These are phyloP conservation scores for Tulasnella sp. DNA, from an alignment of 768 basidiomycete genomes.

Conservation along the genomic window DNA sequence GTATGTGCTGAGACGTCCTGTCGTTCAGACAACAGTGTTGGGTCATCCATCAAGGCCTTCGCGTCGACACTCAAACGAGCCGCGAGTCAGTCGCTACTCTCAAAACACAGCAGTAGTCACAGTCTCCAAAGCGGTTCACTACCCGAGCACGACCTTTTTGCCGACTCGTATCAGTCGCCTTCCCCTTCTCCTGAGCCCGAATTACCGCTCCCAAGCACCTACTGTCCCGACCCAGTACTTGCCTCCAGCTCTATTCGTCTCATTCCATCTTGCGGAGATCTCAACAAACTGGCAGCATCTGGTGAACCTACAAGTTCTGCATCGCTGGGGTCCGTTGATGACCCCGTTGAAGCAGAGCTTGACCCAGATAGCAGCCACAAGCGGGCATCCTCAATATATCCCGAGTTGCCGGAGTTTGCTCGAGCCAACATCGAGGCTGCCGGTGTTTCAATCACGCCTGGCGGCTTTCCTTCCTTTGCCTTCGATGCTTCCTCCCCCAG, in stretches of 20 bases:
- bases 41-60: constrained; percentile 62
- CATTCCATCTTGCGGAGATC: constrained; percentile 4
- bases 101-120: constrained; percentile 8
- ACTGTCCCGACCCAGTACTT: constrained; percentile 10
- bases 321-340: no score
- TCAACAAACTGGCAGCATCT: background rate
- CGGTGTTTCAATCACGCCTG: background rate
- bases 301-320: background rate
- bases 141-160: constrained; percentile 26
- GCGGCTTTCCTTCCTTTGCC: constrained; percentile 5
- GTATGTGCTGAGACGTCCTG: constrained; percentile 12
- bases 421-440: constrained; percentile 5
- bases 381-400: constrained; percentile 1
- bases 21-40: constrained; percentile 41
- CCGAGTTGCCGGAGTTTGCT: constrained; percentile 12
- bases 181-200: background rate
- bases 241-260: constrained; percentile 20
- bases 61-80: constrained; percentile 45
- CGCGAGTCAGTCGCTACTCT: background rate
- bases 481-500: constrained; percentile 12
- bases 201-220: background rate
- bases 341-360: background rate
- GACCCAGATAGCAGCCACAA: background rate
- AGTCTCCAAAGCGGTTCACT: constrained; percentile 7
- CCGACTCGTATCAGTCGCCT: background rate